Evolutionary conservation across 805 yeast genomes (phyloP), one percentile per base, ranked within the genome.

Genomic region (Wickerhamiella hasegawae): DNA sequence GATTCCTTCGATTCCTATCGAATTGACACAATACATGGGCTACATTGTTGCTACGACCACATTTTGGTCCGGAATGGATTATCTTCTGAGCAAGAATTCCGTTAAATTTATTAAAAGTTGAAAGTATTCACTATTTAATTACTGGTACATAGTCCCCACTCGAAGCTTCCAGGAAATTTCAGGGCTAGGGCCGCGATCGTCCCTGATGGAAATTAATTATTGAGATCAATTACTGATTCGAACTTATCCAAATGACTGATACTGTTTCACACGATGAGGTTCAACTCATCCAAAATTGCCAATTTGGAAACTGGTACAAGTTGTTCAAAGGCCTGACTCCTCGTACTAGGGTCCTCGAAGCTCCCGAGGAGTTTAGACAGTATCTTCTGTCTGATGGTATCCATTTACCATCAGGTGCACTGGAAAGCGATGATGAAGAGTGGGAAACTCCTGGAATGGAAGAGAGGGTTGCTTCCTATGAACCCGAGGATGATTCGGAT

Each of bases 351-450:
- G 59, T 79, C 15, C 52, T 79, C n/a, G 61, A 54, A 32, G 76
- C 79, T 1, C 81, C 84, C 0, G 48, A 55, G 19, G 60, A 55
- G 6, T 79, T 80, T 46, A 55, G 77, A 2, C 63, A 66, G 3
- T 80, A 77, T 45, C 49, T 80, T 33, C 62, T 64, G 14, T 63
- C 69, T 20, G 93, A 82, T 48, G 85, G 83, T 2, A 76, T 82
- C 23, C 60, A 53, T 20, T 56, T 82, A 6, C 81, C 83, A 0
- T n/a, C 28, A 10, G 10, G 15, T 14, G 24, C 11, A 3, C 40
- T 26, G 28, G 72, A 82, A 42, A 84, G 76, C 43, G 76, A 87
- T 80, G 78, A 74, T 25, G 72, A 63, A 1, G 68, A 58, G 15
- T 26, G 28, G 28, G 16, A 26, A 14, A 10, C 15, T 11, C 15